Percentiles rank a stretch among this genome's conserved stretches.
phyloP scores from a whole-genome alignment of 2,329 filamentous ascomycete genomes.

The Nemania diffusa region DNA sequence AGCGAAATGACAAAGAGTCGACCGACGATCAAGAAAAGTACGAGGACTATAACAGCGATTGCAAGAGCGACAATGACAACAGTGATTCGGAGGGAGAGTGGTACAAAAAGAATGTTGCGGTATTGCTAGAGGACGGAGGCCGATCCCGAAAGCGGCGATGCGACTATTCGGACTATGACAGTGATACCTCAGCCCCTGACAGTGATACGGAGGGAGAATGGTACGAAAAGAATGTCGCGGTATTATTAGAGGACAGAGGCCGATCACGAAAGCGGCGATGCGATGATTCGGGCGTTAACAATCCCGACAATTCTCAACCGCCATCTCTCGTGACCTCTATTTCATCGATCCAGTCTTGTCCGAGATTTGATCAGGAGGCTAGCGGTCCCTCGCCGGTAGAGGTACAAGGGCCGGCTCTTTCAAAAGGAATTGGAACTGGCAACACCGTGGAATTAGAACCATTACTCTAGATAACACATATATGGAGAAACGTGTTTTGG shows the following conservation, averaged over 20 bases:
- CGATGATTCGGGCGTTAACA: slow-evolving; percentile 1
- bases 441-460: background rate
- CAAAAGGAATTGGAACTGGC: background rate
- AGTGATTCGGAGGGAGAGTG: slow-evolving; percentile 10
- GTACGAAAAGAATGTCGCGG: slow-evolving; percentile 1
- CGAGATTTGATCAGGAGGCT: background rate
- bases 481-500: background rate
- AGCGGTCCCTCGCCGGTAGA: background rate
- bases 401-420: background rate
- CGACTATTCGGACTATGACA: background rate
- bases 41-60: background rate
- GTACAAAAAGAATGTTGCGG: slow-evolving; percentile 12
- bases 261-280: slow-evolving; percentile 7
- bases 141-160: slow-evolving; percentile 10
- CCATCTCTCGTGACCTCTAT: background rate
- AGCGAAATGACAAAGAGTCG: slow-evolving; percentile 1
- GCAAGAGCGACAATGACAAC: background rate
- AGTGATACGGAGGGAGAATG: background rate
- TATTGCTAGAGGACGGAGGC: slow-evolving; percentile 5
- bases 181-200: no score
- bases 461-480: background rate
- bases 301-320: background rate
- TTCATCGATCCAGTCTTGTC: background rate
- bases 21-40: background rate
- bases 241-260: slow-evolving; percentile 3